A percentile compares a stretch with the other conserved stretches of the same genome.
Conservation (phyloP, 2,329 filamentous ascomycete genomes). For the Colletotrichum lentis region DNA sequence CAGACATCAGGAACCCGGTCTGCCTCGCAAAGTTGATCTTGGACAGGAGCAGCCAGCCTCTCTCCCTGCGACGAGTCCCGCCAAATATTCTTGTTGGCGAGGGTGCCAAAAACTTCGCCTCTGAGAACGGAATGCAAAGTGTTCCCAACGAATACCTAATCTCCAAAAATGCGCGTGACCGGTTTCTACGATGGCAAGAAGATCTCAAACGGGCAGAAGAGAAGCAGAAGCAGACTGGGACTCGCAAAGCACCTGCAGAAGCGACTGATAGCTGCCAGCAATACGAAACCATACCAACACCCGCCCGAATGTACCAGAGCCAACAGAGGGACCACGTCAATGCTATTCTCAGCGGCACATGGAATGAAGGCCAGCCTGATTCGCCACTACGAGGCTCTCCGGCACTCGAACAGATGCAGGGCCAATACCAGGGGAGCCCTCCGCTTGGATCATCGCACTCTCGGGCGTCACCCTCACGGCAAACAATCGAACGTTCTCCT, state of each 20-base stretch:
- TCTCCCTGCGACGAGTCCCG: conserved; percentile 88
- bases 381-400: conserved; percentile 54
- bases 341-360: conserved; percentile 64
- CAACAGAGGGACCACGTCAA: conserved; percentile 59
- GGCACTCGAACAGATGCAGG: conserved; percentile 27
- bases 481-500: conserved; percentile 41
- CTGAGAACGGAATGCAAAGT: conserved; percentile 76
- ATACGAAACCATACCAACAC: conserved; percentile 45
- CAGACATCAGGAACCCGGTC: conserved; percentile 93
- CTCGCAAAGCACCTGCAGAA: conserved; percentile 41
- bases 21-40: conserved; percentile 84
- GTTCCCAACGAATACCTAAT: conserved; percentile 80
- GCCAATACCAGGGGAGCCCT: conserved; percentile 6
- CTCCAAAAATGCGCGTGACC: conserved; percentile 79
- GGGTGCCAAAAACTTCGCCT: conserved; percentile 87
- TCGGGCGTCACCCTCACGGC: conserved; percentile 31
- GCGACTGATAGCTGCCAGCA: conserved; percentile 39
- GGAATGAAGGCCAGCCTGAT: conserved; percentile 70
- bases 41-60: conserved; percentile 75
- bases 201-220: conserved; percentile 72
- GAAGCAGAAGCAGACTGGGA: conserved; percentile 47
- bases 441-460: conserved; percentile 5
- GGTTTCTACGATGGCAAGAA: conserved; percentile 79
- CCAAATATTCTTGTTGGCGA: conserved; percentile 89
- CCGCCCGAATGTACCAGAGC: conserved; percentile 7